Evolutionary conservation across 148 eudicot species (phyloP).

Genomic region (Rhododendron vialii): DNA sequence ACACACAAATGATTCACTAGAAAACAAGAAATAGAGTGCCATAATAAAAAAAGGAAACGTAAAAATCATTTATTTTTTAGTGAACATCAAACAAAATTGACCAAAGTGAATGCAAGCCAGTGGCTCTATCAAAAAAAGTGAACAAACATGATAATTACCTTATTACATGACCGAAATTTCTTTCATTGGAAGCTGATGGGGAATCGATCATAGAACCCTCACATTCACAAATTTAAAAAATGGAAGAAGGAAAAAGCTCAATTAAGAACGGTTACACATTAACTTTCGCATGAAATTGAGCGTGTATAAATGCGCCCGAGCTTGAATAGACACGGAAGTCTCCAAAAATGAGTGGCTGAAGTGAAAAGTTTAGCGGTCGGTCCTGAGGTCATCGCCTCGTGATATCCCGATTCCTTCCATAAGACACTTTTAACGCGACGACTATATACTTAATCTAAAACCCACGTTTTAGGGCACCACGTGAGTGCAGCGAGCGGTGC

Average conservation of each 20-base stretch:
- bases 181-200: neutral
- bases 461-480: too few species aligned
- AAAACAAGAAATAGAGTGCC: too few species aligned
- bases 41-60: too few species aligned
- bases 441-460: too few species aligned
- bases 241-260: neutral
- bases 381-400: too few species aligned
- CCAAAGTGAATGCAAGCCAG: neutral
- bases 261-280: neutral
- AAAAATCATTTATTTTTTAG: too few species aligned
- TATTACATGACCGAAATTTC: neutral
- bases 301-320: neutral
- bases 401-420: rapidly evolving
- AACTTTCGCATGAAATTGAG: neutral
- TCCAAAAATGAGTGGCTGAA: too few species aligned
- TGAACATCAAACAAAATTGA: neutral
- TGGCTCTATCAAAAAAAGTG: neutral
- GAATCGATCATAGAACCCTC: neutral
- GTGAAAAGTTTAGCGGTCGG: too few species aligned
- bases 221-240: neutral
- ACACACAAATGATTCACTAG: too few species aligned
- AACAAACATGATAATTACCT: neutral
- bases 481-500: too few species aligned
- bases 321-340: too few species aligned
- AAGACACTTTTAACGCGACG: too few species aligned